phyloP scores from a whole-genome alignment of 257 asterid genomes.

The Salvia rosmarinus region DNA sequence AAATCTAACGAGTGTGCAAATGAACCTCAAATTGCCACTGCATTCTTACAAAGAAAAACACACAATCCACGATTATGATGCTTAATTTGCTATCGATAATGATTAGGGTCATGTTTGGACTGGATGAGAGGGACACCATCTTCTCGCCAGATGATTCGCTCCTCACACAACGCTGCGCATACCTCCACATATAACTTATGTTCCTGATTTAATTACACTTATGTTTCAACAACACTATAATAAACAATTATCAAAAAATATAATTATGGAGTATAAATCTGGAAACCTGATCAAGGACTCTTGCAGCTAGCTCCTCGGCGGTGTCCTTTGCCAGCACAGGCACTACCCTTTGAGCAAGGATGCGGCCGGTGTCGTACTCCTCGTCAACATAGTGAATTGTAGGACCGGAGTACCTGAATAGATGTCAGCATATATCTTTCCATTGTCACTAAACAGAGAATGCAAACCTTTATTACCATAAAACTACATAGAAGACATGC shows the following conservation, averaged over 20 bases:
- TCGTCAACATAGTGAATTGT: constrained; percentile 84
- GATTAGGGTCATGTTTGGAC: constrained; percentile 55
- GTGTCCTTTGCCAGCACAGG: constrained; percentile 83
- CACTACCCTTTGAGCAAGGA: constrained; percentile 78
- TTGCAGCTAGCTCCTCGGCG: constrained; percentile 75
- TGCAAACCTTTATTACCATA: too few relatives aligned
- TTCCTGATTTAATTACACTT: constrained; percentile 48
- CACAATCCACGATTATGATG: background rate
- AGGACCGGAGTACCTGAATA: constrained; percentile 71
- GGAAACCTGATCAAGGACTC: constrained; percentile 77
- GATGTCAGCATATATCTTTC: background rate
- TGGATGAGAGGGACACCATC: constrained; percentile 83
- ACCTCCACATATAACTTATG: constrained; percentile 68
- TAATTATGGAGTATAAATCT: background rate
- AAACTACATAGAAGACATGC: too few relatives aligned
- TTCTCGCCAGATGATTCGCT: constrained; percentile 65
- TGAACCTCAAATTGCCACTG: too few relatives aligned
- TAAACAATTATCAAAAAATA: background rate
- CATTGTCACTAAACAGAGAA: too few relatives aligned
- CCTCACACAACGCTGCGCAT: constrained; percentile 70
- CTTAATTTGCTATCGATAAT: constrained; percentile 33
- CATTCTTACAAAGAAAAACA: too few relatives aligned
- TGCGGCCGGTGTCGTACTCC: constrained; percentile 78
- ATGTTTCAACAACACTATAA: too few relatives aligned
- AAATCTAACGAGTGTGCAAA: too few relatives aligned